A percentile compares a stretch with the other conserved stretches of the same genome.
Conservation (phyloP, 805 yeast species). For the Lipomyces spencermartinsiae region DNA sequence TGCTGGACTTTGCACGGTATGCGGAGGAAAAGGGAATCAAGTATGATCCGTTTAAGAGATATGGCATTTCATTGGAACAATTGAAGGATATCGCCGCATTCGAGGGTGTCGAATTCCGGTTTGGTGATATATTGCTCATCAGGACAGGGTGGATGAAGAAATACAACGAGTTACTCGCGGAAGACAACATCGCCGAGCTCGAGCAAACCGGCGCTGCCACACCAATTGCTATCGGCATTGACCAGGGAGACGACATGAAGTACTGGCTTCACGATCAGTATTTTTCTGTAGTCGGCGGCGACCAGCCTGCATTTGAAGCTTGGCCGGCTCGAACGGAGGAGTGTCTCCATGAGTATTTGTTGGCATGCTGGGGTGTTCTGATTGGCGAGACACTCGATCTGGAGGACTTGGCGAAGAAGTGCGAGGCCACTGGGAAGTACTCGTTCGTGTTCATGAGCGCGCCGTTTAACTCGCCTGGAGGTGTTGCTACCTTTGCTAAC, state of each 20-base stretch:
- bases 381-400: constrained; percentile 48
- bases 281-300: constrained; percentile 45
- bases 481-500: constrained; percentile 50
- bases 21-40: constrained; percentile 43
- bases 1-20: constrained; percentile 46
- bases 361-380: constrained; percentile 49
- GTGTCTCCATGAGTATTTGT: constrained; percentile 38
- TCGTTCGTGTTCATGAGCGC: constrained; percentile 46
- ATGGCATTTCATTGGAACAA: constrained; percentile 42
- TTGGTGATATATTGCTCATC: constrained; percentile 46
- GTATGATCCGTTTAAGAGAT: constrained; percentile 42
- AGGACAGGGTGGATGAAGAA: constrained; percentile 45
- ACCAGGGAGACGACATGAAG: constrained; percentile 42
- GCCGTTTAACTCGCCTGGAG: constrained; percentile 48
- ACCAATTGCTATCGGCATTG: constrained; percentile 41
- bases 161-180: constrained; percentile 39
- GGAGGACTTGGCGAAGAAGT: constrained; percentile 43
- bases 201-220: constrained; percentile 23
- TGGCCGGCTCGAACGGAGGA: constrained; percentile 37
- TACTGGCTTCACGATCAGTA: constrained; percentile 44
- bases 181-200: constrained; percentile 20
- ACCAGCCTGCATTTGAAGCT: constrained; percentile 43
- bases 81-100: constrained; percentile 40
- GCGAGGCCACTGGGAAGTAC: constrained; percentile 42
- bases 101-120: constrained; percentile 41